A percentile compares a stretch with the other conserved stretches of the same genome.
phyloP scores from a whole-genome alignment of 1,284 basidiomycete genomes.

The Malassezia obtusa region DNA sequence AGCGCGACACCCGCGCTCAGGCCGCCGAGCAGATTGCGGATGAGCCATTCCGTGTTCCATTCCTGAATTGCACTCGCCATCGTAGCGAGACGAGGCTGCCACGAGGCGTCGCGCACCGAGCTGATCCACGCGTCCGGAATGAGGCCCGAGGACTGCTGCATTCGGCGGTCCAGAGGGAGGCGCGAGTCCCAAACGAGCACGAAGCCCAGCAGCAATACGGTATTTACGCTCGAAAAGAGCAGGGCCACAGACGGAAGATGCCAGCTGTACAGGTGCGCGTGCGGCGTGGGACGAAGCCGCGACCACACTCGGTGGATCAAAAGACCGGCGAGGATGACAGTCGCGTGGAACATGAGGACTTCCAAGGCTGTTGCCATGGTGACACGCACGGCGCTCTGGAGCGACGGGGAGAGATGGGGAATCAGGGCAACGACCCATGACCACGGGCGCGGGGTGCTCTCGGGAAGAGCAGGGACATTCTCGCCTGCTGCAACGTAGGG shows the following conservation, averaged over 20 bases:
- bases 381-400: not conserved
- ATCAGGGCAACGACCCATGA: not conserved
- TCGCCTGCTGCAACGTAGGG: not conserved
- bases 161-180: not conserved
- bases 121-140: not conserved
- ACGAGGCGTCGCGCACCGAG: not conserved
- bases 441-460: not conserved
- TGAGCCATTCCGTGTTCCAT: constrained; percentile 16
- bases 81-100: not conserved
- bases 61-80: not conserved
- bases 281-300: not conserved
- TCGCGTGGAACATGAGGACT: not conserved
- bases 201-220: constrained; percentile 12
- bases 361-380: not conserved
- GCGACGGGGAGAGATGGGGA: not conserved
- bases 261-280: not conserved
- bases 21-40: constrained; percentile 19
- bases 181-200: constrained; percentile 17
- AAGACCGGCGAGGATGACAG: not conserved
- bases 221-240: constrained; percentile 13
- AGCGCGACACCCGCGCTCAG: constrained; percentile 19
- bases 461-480: not conserved
- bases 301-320: not conserved
- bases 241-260: constrained; percentile 13
- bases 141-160: not conserved